Evolutionary conservation across 2,329 filamentous ascomycete species (phyloP), one percentile per base, ranked within the genome.

Genomic region (Aspergillus unguis): DNA sequence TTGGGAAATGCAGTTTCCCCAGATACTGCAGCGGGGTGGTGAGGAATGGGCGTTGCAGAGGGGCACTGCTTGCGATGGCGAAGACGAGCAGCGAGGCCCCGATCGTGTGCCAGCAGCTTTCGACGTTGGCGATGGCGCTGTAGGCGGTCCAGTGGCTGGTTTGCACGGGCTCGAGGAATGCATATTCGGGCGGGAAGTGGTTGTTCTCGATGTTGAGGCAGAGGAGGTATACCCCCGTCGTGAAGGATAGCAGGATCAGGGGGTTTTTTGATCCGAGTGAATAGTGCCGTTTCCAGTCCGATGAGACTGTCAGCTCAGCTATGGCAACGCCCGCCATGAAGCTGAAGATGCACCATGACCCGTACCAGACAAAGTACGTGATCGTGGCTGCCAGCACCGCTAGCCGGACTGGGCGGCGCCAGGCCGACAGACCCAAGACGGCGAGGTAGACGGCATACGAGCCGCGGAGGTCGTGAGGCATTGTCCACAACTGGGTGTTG

Each of bases 401-500:
- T 1, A 45, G 17, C 8, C 43, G 31, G 17, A 11, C n/a, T 8
- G 17, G 6, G 9, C 29, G 17, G 8, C n/a, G 10, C 7, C 5
- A 11, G 1, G 43, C 5, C 1, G 28, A 5, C 5, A 33, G 17
- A 4, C 11, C 31, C 23, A 35, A 6, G n/a, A 40, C 57, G 58
- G 4, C 29, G 9, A 63, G 52, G 27, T 61, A 63, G 25, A 62
- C 49, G 9, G 59, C 44, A 36, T 57, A 60, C 3, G 62, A 64
- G 3, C 62, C 61, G 3, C 59, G 49, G 26, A 61, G 59, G 27
- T 64, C 62, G 7, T 62, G 33, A 1, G 59, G 58, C 57, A 64
- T 64, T 25, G 61, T 64, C 62, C 62, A 64, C 1, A 63, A 35
- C 29, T 64, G 62, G 3, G 54, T 52, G 44, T 63, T 64, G 28